phyloP scores from a whole-genome alignment of 768 basidiomycete genomes.

The Paxillus involutus region DNA sequence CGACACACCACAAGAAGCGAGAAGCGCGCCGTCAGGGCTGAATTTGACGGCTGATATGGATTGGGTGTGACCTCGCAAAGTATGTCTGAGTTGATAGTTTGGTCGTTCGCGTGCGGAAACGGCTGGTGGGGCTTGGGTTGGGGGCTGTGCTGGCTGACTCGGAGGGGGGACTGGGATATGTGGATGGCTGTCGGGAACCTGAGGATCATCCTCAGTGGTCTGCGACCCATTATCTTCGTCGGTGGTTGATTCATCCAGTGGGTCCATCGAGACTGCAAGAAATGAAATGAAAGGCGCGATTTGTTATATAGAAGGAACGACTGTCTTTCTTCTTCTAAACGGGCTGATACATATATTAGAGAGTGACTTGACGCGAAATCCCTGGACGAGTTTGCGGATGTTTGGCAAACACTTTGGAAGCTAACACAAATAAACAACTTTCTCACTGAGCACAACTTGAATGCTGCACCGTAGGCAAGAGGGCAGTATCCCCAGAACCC shows the following conservation, averaged over 20 bases:
- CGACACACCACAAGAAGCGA: conserved; percentile 84
- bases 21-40: conserved; percentile 79
- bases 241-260: conserved; percentile 45
- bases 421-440: conserved; percentile 9
- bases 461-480: too few species aligned
- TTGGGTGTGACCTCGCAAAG: conserved; percentile 73
- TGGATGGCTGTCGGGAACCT: conserved; percentile 61
- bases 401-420: conserved; percentile 24
- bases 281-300: neutral
- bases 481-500: too few species aligned
- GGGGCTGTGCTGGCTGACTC: conserved; percentile 30
- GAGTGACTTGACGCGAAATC: too few species aligned
- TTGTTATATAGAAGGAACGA: too few species aligned
- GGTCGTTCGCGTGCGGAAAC: conserved; percentile 47
- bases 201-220: conserved; percentile 83
- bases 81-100: conserved; percentile 68
- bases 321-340: too few species aligned
- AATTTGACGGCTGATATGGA: conserved; percentile 91
- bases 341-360: too few species aligned
- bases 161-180: conserved; percentile 38
- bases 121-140: conserved; percentile 31
- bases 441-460: too few species aligned
- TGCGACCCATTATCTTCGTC: conserved; percentile 73
- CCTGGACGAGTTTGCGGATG: conserved; percentile 19
- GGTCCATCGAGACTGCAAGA: conserved; percentile 13